Evolutionary conservation across 1,139 yeast species (phyloP).

Genomic region (Suhomyces bribrorum): DNA sequence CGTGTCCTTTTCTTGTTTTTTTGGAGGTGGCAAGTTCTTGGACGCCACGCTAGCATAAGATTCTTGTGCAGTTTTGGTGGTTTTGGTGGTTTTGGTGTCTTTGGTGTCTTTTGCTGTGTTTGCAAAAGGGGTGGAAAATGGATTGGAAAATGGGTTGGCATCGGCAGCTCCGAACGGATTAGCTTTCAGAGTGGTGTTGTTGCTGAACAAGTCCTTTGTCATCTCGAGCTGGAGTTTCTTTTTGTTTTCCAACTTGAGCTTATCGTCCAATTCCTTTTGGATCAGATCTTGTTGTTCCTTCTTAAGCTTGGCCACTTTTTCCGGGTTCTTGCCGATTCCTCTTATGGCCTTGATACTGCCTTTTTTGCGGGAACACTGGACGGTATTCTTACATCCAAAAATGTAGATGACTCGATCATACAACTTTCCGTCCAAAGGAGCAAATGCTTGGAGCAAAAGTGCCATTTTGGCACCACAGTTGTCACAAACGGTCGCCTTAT

Average conservation of each 20-base stretch:
- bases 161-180: constrained; percentile 30
- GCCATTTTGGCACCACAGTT: constrained; percentile 65
- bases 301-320: constrained; percentile 41
- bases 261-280: constrained; percentile 28
- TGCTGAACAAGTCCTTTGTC: constrained; percentile 44
- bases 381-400: constrained; percentile 66
- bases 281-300: constrained; percentile 37
- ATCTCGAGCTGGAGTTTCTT: constrained; percentile 38
- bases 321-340: constrained; percentile 66
- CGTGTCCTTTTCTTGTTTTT: constrained; percentile 3
- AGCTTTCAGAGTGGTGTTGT: constrained; percentile 14
- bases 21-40: constrained; percentile 14
- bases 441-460: constrained; percentile 72
- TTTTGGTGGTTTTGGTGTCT: constrained; percentile 4
- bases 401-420: constrained; percentile 83
- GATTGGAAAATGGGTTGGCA: constrained; percentile 26
- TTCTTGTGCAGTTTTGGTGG: constrained; percentile 6
- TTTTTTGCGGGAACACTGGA: constrained; percentile 59
- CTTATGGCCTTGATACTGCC: constrained; percentile 76
- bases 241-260: constrained; percentile 24
- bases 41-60: constrained; percentile 30
- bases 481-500: constrained; percentile 57
- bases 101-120: constrained; percentile 8
- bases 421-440: constrained; percentile 69
- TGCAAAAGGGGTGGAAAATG: constrained; percentile 37